These are phyloP conservation scores for Tetrapisispora phaffii DNA, from an alignment of 805 yeast genomes.

Conservation along the genomic window DNA sequence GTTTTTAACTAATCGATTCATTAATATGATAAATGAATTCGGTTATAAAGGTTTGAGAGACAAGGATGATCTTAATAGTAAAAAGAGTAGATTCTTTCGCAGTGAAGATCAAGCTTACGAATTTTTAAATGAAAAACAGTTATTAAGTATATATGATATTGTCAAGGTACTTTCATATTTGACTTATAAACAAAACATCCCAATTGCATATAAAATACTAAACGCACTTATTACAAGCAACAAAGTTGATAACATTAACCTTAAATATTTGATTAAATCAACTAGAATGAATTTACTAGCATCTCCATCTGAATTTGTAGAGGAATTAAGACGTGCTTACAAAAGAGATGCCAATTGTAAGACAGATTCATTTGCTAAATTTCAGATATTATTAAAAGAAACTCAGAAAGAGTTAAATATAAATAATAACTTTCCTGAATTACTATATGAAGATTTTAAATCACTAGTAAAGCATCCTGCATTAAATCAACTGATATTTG, in stretches of 20 bases:
- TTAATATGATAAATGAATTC: slow-evolving; percentile 18
- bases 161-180: slow-evolving; percentile 20
- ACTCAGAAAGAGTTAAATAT: neutral
- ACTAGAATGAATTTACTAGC: neutral
- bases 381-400: neutral
- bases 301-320: neutral
- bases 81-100: slow-evolving; percentile 9
- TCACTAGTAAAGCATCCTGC: neutral
- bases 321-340: neutral
- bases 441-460: neutral
- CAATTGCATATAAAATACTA: slow-evolving; percentile 4
- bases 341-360: neutral
- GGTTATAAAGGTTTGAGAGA: slow-evolving; percentile 10
- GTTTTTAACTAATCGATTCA: slow-evolving; percentile 27
- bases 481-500: neutral
- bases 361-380: neutral
- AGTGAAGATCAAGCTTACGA: slow-evolving; percentile 25
- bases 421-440: neutral
- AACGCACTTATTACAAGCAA: slow-evolving; percentile 15
- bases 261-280: neutral
- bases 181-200: slow-evolving; percentile 10
- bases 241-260: slow-evolving; percentile 9
- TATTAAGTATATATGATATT: slow-evolving; percentile 21
- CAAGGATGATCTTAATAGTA: slow-evolving; percentile 5
- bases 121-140: slow-evolving; percentile 23